These are phyloP conservation scores for Berberis vulgaris DNA, from an alignment of 164 flowering plant genomes.

Conservation along the genomic window DNA sequence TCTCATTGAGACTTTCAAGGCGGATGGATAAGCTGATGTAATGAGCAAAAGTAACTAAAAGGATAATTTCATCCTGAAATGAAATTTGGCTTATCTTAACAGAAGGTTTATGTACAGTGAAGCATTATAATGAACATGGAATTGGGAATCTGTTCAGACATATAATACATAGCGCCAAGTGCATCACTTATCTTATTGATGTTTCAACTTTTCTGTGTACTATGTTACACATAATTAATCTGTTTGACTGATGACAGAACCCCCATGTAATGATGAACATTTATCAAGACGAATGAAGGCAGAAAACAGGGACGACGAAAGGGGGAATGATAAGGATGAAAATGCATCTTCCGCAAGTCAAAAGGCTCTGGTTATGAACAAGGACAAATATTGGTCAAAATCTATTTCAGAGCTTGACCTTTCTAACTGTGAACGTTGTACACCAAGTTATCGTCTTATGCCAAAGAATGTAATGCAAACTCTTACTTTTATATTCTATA, in stretches of 20 bases:
- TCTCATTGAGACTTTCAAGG: conserved; percentile 24
- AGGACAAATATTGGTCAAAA: conserved; percentile 62
- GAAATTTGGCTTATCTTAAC: too few relatives aligned
- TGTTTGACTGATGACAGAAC: conserved; percentile 33
- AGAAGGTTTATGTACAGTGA: too few relatives aligned
- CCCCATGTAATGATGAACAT: conserved; percentile 49
- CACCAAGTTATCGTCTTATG: conserved; percentile 93
- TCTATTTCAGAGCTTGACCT: conserved; percentile 95
- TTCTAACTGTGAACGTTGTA: conserved; percentile 86
- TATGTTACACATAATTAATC: conserved; percentile 1
- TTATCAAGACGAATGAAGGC: conserved; percentile 35
- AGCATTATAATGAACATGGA: too few relatives aligned
- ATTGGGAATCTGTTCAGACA: too few relatives aligned
- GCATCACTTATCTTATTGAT: too few relatives aligned
- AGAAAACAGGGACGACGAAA: conserved; percentile 60
- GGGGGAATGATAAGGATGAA: conserved; percentile 52
- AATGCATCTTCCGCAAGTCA: conserved; percentile 32
- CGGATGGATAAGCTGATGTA: conserved; percentile 71
- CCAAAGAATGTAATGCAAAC: conserved; percentile 66
- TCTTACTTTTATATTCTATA: neutral
- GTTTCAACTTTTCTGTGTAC: neutral
- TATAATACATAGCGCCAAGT: too few relatives aligned
- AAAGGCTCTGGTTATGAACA: conserved; percentile 41
- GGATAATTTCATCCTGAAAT: neutral
- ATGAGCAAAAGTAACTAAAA: conserved; percentile 59